A percentile compares a stretch with the other conserved stretches of the same genome.
Evolutionary conservation across 768 basidiomycete genomes (phyloP).

Genomic region (Suillus brevipes): DNA sequence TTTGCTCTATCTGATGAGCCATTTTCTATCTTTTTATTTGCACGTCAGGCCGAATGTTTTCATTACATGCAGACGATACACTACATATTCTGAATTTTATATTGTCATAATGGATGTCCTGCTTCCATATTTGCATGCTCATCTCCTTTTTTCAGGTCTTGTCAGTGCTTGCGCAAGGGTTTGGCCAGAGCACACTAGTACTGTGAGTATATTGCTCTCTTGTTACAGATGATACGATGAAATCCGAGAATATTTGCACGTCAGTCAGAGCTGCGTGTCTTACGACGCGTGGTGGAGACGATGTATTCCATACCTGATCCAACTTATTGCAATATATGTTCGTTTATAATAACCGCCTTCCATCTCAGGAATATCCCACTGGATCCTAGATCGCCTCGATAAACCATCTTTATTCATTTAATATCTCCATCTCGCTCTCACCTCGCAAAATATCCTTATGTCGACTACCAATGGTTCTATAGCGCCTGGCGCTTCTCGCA

Average conservation of each 20-base stretch:
- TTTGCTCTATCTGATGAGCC: neutral
- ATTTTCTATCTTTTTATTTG: conserved; percentile 33
- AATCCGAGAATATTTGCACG: conserved; percentile 55
- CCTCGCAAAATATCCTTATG: conserved; percentile 29
- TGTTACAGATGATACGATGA: conserved; percentile 39
- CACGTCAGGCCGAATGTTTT: conserved; percentile 46
- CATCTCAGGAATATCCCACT: neutral
- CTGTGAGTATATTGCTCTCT: conserved; percentile 2
- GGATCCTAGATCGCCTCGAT: neutral
- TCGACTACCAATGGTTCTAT: conserved; percentile 31
- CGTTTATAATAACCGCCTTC: neutral
- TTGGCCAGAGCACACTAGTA: no score
- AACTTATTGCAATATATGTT: neutral
- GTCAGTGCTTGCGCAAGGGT: neutral
- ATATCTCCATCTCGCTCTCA: conserved; percentile 28
- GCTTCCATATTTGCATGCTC: neutral
- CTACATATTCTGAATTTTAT: conserved; percentile 10
- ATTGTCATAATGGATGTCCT: neutral
- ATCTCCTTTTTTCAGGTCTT: conserved; percentile 4
- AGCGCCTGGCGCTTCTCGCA: conserved; percentile 34
- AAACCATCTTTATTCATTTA: conserved; percentile 6
- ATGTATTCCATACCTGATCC: conserved; percentile 46
- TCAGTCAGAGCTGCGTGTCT: conserved; percentile 50
- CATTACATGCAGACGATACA: conserved; percentile 13
- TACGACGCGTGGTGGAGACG: conserved; percentile 37